phyloP scores from a whole-genome alignment of 164 flowering plant genomes.

The Berberis vulgaris region DNA sequence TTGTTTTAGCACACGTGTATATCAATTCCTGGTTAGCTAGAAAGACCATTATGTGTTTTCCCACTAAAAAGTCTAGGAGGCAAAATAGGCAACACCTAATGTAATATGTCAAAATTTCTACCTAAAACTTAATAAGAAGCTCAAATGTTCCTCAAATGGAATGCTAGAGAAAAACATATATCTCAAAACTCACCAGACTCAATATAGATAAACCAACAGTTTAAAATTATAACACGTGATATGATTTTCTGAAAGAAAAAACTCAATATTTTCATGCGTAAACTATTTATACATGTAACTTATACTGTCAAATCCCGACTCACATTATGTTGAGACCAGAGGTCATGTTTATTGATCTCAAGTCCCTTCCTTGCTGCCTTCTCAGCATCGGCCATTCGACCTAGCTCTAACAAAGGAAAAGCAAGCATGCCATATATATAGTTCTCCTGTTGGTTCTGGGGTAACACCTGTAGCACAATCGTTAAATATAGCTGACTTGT shows the following conservation, averaged over 20 bases:
- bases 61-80: too few species aligned
- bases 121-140: too few species aligned
- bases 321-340: slow-evolving; percentile 88
- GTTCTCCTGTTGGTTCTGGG: slow-evolving; percentile 43
- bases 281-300: not conserved
- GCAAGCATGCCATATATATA: slow-evolving; percentile 89
- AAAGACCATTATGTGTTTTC: too few species aligned
- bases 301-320: slow-evolving; percentile 17
- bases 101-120: too few species aligned
- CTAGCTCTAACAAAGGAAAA: slow-evolving; percentile 80
- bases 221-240: not conserved
- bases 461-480: slow-evolving; percentile 44
- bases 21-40: too few species aligned
- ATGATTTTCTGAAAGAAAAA: not conserved
- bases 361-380: slow-evolving; percentile 69
- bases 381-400: slow-evolving; percentile 67
- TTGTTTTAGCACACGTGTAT: too few species aligned
- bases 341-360: slow-evolving; percentile 61
- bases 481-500: not conserved
- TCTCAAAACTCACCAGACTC: too few species aligned
- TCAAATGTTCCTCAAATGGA: too few species aligned
- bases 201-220: too few species aligned
- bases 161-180: too few species aligned
- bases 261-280: not conserved
- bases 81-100: too few species aligned